Conservation (phyloP, 768 basidiomycete genomes). For the Rhodocollybia butyracea region DNA sequence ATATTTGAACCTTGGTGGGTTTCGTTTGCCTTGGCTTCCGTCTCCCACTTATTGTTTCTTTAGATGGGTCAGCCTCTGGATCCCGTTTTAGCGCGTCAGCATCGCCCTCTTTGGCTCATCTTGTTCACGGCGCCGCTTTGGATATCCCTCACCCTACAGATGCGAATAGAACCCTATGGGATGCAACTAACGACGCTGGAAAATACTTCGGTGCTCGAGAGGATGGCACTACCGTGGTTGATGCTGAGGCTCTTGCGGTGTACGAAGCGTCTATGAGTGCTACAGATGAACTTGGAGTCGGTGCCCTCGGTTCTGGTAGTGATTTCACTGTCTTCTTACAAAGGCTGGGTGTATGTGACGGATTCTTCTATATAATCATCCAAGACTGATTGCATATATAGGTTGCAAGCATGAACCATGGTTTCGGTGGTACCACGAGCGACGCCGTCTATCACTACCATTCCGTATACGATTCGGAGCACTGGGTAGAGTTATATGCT, state of each 20-base stretch:
- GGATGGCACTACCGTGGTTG: constrained; percentile 13
- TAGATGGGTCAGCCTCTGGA: constrained; percentile 53
- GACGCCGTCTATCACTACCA: constrained; percentile 62
- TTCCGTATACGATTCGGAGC: constrained; percentile 54
- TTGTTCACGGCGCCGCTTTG: constrained; percentile 50
- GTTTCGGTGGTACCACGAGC: constrained; percentile 8
- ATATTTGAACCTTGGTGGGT: constrained; percentile 57
- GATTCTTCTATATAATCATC: background rate
- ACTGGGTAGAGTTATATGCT: constrained; percentile 61
- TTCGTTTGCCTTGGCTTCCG: background rate
- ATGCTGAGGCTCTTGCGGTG: constrained; percentile 37
- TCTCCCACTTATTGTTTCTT: background rate
- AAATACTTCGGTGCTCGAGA: constrained; percentile 21
- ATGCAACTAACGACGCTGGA: constrained; percentile 48
- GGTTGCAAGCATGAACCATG: constrained; percentile 19
- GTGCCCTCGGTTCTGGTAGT: constrained; percentile 75
- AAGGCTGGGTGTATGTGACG: constrained; percentile 44
- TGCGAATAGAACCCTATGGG: constrained; percentile 51
- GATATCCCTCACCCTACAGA: constrained; percentile 57
- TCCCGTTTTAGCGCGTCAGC: constrained; percentile 46
- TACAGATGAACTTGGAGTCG: constrained; percentile 39
- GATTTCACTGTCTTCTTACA: constrained; percentile 94
- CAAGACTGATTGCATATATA: constrained; percentile 9
- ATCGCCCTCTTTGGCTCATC: constrained; percentile 65
- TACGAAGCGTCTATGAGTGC: constrained; percentile 32